Conservation (phyloP, 495 filamentous ascomycete genomes). For the Bombardia bombarda region DNA sequence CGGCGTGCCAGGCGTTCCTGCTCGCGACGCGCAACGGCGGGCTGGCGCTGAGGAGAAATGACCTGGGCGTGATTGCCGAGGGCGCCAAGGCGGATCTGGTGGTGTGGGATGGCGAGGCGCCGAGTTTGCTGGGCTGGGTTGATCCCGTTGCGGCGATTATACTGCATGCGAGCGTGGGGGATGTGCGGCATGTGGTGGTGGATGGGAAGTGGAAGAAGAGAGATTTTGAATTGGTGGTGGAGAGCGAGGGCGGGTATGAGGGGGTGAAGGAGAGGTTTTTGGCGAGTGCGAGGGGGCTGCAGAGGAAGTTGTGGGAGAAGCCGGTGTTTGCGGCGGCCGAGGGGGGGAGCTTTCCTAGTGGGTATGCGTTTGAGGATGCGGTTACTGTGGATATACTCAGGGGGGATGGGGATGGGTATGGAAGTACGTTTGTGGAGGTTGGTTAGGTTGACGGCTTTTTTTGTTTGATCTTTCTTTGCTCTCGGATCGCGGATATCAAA, state of each 20-base stretch:
- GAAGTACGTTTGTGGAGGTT: not conserved
- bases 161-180: slow-evolving; percentile 39
- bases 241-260: slow-evolving; percentile 19
- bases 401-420: slow-evolving; percentile 11
- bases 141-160: slow-evolving; percentile 47
- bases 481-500: no score
- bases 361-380: slow-evolving; percentile 2
- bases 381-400: slow-evolving; percentile 5
- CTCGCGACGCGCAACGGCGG: slow-evolving; percentile 40
- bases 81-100: slow-evolving; percentile 44
- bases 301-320: slow-evolving; percentile 2
- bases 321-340: no score
- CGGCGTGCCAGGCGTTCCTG: slow-evolving; percentile 41
- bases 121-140: slow-evolving; percentile 38
- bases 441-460: not conserved
- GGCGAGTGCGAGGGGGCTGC: slow-evolving; percentile 21
- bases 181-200: slow-evolving; percentile 40
- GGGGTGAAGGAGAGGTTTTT: slow-evolving; percentile 22
- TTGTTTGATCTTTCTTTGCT: not conserved
- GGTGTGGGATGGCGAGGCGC: slow-evolving; percentile 39
- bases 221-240: slow-evolving; percentile 25
- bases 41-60: slow-evolving; percentile 33
- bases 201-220: slow-evolving; percentile 36
- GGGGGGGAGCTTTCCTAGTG: slow-evolving; percentile 1
- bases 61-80: slow-evolving; percentile 36